These are phyloP conservation scores for Lentinula aciculospora DNA, from an alignment of 768 basidiomycete genomes.

Conservation along the genomic window DNA sequence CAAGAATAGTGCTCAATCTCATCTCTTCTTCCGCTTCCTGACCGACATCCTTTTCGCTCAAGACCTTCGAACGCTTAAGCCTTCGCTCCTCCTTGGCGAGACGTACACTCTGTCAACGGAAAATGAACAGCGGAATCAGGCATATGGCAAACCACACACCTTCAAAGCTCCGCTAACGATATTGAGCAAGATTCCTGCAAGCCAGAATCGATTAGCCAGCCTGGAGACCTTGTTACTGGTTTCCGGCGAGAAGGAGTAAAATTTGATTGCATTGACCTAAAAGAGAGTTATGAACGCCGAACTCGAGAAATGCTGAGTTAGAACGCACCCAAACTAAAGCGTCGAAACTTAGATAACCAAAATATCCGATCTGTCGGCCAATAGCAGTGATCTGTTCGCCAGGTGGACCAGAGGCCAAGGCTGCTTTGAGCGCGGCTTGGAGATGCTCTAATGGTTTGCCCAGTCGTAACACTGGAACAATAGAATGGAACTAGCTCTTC, in stretches of 20 bases:
- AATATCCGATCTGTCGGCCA: constrained; percentile 82
- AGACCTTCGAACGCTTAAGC: constrained; percentile 35
- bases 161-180: constrained; percentile 66
- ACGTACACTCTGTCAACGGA: constrained; percentile 44
- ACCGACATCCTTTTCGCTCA: constrained; percentile 65
- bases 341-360: constrained; percentile 82
- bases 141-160: constrained; percentile 27
- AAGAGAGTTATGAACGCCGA: not conserved
- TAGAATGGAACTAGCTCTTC: constrained; percentile 1
- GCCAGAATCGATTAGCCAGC: constrained; percentile 80
- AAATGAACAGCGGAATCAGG: not conserved
- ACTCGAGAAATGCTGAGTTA: not conserved
- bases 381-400: constrained; percentile 76
- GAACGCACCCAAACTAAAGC: constrained; percentile 74
- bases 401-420: constrained; percentile 45
- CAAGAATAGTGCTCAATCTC: constrained; percentile 49
- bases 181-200: constrained; percentile 80
- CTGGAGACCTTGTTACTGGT: constrained; percentile 56
- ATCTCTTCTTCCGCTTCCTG: constrained; percentile 62
- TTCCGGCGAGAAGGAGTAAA: constrained; percentile 55
- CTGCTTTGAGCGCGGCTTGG: constrained; percentile 78
- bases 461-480: constrained; percentile 72
- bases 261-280: constrained; percentile 63
- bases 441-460: constrained; percentile 94
- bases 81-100: constrained; percentile 56